phyloP scores from a whole-genome alignment of 306 rosid species.

The Vigna nakashimae region DNA sequence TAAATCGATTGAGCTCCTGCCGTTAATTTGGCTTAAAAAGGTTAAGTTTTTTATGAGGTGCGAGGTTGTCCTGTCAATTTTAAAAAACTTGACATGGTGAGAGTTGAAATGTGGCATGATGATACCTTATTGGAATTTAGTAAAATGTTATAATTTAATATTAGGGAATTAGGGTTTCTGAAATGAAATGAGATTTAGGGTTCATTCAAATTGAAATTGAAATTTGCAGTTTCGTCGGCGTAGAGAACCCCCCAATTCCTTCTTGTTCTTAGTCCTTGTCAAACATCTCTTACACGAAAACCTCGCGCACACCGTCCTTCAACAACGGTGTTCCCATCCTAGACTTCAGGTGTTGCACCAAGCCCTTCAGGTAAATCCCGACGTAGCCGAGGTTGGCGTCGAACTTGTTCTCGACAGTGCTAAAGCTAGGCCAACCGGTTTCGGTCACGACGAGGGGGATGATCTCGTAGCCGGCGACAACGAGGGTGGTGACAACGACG shows the following conservation, averaged over 20 bases:
- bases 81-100: too few species aligned
- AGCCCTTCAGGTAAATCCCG: constrained; percentile 70
- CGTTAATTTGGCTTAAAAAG: too few species aligned
- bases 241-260: constrained; percentile 78
- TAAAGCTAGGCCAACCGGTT: constrained; percentile 87
- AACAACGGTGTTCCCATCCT: constrained; percentile 74
- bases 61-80: too few species aligned
- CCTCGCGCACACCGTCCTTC: constrained; percentile 66
- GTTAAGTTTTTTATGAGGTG: too few species aligned
- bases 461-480: constrained; percentile 60
- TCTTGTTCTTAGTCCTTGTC: constrained; percentile 49
- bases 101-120: too few species aligned
- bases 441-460: constrained; percentile 70
- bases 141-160: too few species aligned
- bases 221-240: constrained; percentile 55
- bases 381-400: constrained; percentile 76
- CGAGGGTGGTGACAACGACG: constrained; percentile 69
- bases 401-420: constrained; percentile 50
- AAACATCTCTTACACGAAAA: constrained; percentile 74
- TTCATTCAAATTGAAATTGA: too few species aligned
- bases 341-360: constrained; percentile 66
- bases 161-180: too few species aligned
- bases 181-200: too few species aligned
- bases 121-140: too few species aligned
- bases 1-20: too few species aligned